These are phyloP conservation scores for Buddleja alternifolia DNA, from an alignment of 257 asterid species.

Conservation along the genomic window DNA sequence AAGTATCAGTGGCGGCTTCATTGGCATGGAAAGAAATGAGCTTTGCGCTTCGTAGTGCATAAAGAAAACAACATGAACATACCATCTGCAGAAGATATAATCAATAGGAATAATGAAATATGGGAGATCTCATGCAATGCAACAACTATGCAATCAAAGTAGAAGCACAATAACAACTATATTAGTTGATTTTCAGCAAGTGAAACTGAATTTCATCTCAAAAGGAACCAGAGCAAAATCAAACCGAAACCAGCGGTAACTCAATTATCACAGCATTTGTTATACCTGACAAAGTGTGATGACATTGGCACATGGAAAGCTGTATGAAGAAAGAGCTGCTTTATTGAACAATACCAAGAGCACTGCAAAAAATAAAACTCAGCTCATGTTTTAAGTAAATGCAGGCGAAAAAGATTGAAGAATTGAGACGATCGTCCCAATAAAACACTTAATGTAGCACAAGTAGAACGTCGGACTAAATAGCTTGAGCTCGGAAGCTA, in stretches of 20 bases:
- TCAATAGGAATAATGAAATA: slow-evolving; percentile 8
- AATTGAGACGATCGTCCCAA: not conserved
- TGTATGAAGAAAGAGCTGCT: slow-evolving; percentile 98
- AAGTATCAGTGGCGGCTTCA: slow-evolving; percentile 56
- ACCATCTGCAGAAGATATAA: slow-evolving; percentile 70
- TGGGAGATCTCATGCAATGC: not conserved
- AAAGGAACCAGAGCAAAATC: not conserved
- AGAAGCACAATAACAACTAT: not conserved
- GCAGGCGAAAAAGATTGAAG: slow-evolving; percentile 7
- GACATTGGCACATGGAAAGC: slow-evolving; percentile 92
- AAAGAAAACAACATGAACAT: slow-evolving; percentile 86
- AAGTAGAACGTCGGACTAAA: slow-evolving; percentile 3
- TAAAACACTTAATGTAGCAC: not conserved
- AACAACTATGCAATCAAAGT: not conserved
- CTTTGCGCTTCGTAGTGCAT: slow-evolving; percentile 68
- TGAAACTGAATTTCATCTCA: not conserved
- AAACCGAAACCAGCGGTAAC: slow-evolving; percentile 12
- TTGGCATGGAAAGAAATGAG: slow-evolving; percentile 73
- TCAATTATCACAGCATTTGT: not conserved
- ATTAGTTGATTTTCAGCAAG: too few relatives aligned
- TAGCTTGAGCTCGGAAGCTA: not conserved
- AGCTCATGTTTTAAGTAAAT: slow-evolving; percentile 15
- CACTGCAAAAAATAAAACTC: slow-evolving; percentile 66
- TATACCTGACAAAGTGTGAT: slow-evolving; percentile 97
- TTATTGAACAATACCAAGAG: slow-evolving; percentile 91